phyloP scores from a whole-genome alignment of 163 green algal species.

The Prototheca wickerhamii region DNA sequence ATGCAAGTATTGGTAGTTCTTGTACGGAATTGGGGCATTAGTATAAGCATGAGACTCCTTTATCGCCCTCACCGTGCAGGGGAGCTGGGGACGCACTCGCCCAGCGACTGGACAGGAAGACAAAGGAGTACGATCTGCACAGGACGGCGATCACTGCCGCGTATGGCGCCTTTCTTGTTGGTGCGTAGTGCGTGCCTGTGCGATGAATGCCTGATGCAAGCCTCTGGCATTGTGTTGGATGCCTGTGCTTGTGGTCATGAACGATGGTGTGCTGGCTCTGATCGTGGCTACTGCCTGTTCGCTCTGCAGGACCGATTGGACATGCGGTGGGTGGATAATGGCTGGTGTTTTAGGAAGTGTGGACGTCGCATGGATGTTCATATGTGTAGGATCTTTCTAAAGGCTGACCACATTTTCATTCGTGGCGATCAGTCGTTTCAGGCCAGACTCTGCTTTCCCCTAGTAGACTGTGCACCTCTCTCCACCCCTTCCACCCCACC shows the following conservation, averaged over 20 bases:
- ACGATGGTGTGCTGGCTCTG: too few relatives aligned
- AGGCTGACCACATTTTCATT: constrained; percentile 31
- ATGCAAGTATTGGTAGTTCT: too few relatives aligned
- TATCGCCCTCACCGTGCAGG: constrained; percentile 7
- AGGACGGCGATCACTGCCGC: constrained; percentile 14
- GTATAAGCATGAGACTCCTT: too few relatives aligned
- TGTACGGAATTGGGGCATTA: too few relatives aligned
- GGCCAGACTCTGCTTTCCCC: constrained; percentile 17
- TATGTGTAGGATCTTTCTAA: neutral
- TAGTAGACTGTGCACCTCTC: neutral
- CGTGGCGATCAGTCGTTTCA: constrained; percentile 30
- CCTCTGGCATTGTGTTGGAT: neutral
- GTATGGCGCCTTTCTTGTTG: constrained; percentile 9
- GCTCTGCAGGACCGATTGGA: constrained; percentile 8
- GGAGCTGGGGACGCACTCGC: constrained; percentile 38
- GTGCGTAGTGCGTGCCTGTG: neutral
- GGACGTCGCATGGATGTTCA: too few relatives aligned
- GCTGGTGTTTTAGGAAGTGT: too few relatives aligned
- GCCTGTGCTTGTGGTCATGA: too few relatives aligned
- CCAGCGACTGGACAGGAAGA: constrained; percentile 28
- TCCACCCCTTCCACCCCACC: neutral
- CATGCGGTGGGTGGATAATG: constrained; percentile 4
- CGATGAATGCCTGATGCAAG: neutral
- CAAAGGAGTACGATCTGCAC: constrained; percentile 9
- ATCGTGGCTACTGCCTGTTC: neutral